Evolutionary conservation across 768 basidiomycete species (phyloP).

Genomic region (Panellus pusillus): DNA sequence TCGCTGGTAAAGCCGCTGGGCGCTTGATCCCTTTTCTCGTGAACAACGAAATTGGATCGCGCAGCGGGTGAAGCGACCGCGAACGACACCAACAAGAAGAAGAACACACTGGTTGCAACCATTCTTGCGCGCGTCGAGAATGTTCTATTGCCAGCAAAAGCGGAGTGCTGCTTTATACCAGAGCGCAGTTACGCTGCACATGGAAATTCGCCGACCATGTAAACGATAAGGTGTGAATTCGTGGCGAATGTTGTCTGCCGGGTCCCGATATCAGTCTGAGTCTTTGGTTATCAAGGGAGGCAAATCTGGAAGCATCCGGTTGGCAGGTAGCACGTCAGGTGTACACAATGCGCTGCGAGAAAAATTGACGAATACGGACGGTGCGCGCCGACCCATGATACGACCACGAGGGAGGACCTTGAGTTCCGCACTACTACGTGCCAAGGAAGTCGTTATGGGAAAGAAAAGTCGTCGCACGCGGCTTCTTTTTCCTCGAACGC

Average conservation of each 20-base stretch:
- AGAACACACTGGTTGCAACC: constrained; percentile 16
- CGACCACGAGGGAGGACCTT: no score
- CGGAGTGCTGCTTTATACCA: constrained; percentile 5
- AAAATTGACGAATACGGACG: background rate
- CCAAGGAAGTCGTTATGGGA: no score
- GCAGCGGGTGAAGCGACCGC: constrained; percentile 13
- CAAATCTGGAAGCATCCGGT: background rate
- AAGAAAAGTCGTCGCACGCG: no score
- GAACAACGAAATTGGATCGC: constrained; percentile 27
- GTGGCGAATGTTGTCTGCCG: background rate
- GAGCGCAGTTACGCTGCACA: background rate
- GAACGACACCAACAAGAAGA: constrained; percentile 17
- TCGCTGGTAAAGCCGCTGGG: constrained; percentile 21
- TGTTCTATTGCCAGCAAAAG: background rate
- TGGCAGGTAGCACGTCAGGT: background rate
- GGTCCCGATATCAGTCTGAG: background rate
- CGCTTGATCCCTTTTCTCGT: constrained; percentile 22
- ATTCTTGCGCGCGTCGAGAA: constrained; percentile 9
- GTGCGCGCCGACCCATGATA: no score
- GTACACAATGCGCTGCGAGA: background rate
- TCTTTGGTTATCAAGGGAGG: background rate
- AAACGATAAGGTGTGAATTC: constrained; percentile 17
- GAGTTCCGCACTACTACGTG: no score
- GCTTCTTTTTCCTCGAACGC: no score
- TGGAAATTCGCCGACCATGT: background rate